Evolutionary conservation across 495 filamentous ascomycete species (phyloP).

Genomic region (Xylaria cubensis): DNA sequence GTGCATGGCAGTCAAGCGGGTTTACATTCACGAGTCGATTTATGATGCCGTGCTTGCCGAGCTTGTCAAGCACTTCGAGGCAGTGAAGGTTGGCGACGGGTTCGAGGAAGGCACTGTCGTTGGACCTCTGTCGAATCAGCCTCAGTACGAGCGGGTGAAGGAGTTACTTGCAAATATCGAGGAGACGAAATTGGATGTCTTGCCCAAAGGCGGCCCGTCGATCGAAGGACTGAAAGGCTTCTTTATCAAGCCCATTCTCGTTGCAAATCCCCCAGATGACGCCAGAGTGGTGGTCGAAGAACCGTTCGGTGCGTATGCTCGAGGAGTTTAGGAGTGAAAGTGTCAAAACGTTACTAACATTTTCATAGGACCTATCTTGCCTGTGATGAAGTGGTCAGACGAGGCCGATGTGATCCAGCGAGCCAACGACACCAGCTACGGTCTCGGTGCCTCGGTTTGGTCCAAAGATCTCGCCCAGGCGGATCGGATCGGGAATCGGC

Average conservation of each 20-base stretch:
- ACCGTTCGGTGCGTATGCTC: constrained; percentile 44
- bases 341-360: not conserved
- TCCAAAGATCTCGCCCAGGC: constrained; percentile 54
- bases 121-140: constrained; percentile 61
- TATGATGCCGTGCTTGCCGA: constrained; percentile 58
- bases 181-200: constrained; percentile 48
- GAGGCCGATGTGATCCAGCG: constrained; percentile 61
- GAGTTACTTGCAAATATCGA: constrained; percentile 52
- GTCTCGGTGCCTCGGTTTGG: constrained; percentile 64
- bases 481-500: constrained; percentile 51
- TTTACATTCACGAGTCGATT: constrained; percentile 65
- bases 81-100: constrained; percentile 38
- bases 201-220: constrained; percentile 41
- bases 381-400: constrained; percentile 58
- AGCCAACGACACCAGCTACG: constrained; percentile 59
- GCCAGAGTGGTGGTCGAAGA: constrained; percentile 57
- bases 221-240: constrained; percentile 45
- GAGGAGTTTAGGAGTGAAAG: not conserved
- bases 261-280: constrained; percentile 63
- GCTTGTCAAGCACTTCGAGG: constrained; percentile 55
- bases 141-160: constrained; percentile 56
- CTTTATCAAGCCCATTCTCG: constrained; percentile 62
- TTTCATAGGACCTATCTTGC: constrained; percentile 56
- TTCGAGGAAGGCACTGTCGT: constrained; percentile 34
- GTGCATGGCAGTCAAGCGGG: constrained; percentile 64